Percentiles rank a stretch among this genome's conserved stretches.
Evolutionary conservation across 345 rosid genomes (phyloP).

Genomic region (Pistacia integerrima): DNA sequence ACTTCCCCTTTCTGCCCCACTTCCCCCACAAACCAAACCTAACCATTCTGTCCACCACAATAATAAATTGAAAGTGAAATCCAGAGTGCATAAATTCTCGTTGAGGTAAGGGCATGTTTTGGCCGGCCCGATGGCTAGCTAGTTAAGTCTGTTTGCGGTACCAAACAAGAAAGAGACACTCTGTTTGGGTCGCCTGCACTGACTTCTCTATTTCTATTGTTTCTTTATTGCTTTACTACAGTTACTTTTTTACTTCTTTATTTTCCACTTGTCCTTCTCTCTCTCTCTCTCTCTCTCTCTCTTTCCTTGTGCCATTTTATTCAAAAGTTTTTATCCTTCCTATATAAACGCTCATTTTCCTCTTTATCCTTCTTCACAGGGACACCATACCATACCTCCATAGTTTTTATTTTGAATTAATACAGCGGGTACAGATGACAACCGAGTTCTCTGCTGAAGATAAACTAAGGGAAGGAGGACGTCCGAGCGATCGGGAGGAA

Average conservation of each 20-base stretch:
- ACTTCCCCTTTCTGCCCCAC: constrained; percentile 38
- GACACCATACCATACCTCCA: background rate
- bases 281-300: background rate
- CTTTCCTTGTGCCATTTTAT: constrained; percentile 3
- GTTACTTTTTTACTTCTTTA: constrained; percentile 26
- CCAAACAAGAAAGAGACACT: constrained; percentile 7
- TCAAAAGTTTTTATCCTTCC: constrained; percentile 25
- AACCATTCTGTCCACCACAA: background rate
- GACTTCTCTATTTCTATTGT: constrained; percentile 19
- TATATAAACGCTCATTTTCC: constrained; percentile 7
- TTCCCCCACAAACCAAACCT: constrained; percentile 31
- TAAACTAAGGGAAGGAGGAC: constrained; percentile 13
- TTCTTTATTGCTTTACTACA: constrained; percentile 15
- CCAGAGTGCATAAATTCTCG: constrained; percentile 12
- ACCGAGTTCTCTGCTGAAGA: constrained; percentile 18
- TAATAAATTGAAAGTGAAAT: constrained; percentile 1
- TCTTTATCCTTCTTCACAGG: background rate
- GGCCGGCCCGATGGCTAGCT: constrained; percentile 26
- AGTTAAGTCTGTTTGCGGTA: background rate
- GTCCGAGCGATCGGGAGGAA: constrained; percentile 1
- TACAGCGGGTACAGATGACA: background rate
- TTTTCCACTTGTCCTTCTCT: constrained; percentile 34
- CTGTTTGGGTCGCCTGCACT: constrained; percentile 26
- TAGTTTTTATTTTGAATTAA: background rate
- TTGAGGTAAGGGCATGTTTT: background rate